Evolutionary conservation across 306 rosid genomes (phyloP).

Genomic region (Vigna trinervia): DNA sequence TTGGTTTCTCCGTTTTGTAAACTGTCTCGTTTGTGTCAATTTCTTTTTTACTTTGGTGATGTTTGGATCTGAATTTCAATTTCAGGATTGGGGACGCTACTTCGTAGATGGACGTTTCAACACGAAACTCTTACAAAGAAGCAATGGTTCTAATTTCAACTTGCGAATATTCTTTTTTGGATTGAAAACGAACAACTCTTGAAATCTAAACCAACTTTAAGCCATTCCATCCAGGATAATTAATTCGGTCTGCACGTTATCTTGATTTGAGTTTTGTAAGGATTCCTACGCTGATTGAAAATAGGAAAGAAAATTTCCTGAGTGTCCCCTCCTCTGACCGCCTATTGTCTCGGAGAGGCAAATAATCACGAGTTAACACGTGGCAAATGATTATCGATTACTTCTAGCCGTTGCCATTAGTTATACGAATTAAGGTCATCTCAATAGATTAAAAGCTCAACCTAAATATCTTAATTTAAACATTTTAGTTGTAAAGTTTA

Average conservation of each 20-base stretch:
- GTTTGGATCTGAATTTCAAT: not conserved
- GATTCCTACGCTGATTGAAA: not conserved
- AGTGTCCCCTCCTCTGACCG: not conserved
- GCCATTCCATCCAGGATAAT: not conserved
- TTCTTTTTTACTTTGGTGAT: not conserved
- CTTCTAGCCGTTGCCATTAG: not conserved
- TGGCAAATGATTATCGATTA: not conserved
- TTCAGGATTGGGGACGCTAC: not conserved
- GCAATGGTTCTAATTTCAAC: conserved; percentile 13
- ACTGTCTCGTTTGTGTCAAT: not conserved
- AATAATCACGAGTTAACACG: not conserved
- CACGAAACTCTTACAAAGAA: conserved; percentile 9
- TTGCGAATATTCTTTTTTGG: not conserved
- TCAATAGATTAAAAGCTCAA: too few relatives aligned
- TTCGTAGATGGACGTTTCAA: not conserved
- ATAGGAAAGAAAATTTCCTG: not conserved
- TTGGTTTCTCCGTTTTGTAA: not conserved
- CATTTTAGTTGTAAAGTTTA: too few relatives aligned
- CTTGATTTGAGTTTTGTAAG: too few relatives aligned
- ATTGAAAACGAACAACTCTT: conserved; percentile 18
- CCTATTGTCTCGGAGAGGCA: not conserved
- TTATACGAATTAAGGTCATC: too few relatives aligned
- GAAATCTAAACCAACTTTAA: not conserved
- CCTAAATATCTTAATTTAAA: too few relatives aligned
- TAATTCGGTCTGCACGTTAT: not conserved